These are phyloP conservation scores for Starmera dryadoides DNA, from an alignment of 805 yeast species.

Conservation along the genomic window DNA sequence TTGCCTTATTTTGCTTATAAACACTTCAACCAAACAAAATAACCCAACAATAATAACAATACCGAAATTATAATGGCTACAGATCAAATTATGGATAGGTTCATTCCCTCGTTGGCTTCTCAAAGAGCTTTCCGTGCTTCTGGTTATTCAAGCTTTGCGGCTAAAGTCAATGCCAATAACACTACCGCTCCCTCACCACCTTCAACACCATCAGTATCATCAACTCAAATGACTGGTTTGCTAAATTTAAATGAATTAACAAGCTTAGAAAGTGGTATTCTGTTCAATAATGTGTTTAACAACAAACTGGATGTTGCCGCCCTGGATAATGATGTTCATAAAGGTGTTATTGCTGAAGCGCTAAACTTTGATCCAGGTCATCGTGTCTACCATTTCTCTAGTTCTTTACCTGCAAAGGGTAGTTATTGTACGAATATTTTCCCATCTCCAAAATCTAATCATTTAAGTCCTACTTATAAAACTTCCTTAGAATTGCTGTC, in stretches of 20 bases:
- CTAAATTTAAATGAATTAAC: conserved; percentile 11
- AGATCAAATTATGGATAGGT: conserved; percentile 26
- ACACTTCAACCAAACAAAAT: too few relatives aligned
- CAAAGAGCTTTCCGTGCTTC: conserved; percentile 20
- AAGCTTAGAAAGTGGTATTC: conserved; percentile 9
- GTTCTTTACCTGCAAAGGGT: not conserved
- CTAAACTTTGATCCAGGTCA: conserved; percentile 34
- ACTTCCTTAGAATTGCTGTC: not conserved
- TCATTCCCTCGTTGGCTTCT: conserved; percentile 28
- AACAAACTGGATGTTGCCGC: not conserved
- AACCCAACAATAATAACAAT: too few relatives aligned
- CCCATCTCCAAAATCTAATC: not conserved
- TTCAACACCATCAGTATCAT: too few relatives aligned
- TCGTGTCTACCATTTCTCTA: conserved; percentile 32
- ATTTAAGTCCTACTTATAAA: conserved; percentile 1
- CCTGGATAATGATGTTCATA: conserved; percentile 18
- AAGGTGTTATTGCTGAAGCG: conserved; percentile 41
- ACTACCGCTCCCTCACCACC: too few relatives aligned
- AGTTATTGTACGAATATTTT: conserved; percentile 2
- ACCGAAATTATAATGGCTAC: not conserved
- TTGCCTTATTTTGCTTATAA: too few relatives aligned
- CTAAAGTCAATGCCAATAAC: conserved; percentile 3
- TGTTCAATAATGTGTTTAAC: not conserved
- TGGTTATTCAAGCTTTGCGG: conserved; percentile 2
- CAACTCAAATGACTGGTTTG: conserved; percentile 7